These are phyloP conservation scores for Polychaeton citri DNA, from an alignment of 2,329 filamentous ascomycete genomes.

Conservation along the genomic window DNA sequence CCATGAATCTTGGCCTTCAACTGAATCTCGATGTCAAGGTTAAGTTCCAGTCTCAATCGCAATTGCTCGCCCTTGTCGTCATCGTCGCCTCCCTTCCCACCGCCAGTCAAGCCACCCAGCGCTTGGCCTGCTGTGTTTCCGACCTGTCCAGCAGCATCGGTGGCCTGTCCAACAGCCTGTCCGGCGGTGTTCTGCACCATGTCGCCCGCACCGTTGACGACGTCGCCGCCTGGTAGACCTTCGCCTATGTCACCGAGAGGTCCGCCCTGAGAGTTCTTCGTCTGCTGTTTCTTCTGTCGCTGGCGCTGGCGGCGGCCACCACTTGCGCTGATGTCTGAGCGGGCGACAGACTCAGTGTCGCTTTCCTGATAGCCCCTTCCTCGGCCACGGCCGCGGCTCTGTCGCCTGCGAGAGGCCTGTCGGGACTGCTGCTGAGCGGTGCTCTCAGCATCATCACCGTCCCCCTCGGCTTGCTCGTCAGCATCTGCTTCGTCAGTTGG, in stretches of 20 bases:
- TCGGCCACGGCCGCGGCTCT: constrained; percentile 37
- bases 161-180: constrained; percentile 30
- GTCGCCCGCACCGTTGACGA: constrained; percentile 39
- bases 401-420: constrained; percentile 33
- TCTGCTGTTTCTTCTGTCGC: constrained; percentile 34
- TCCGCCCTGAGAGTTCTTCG: constrained; percentile 30
- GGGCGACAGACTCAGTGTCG: constrained; percentile 41
- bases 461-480: constrained; percentile 22
- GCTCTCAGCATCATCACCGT: constrained; percentile 26
- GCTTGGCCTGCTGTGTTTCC: constrained; percentile 32
- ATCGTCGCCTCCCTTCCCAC: constrained; percentile 15
- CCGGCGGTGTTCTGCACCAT: constrained; percentile 44
- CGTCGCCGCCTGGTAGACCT: constrained; percentile 37
- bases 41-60: constrained; percentile 44
- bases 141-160: constrained; percentile 29
- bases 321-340: constrained; percentile 39
- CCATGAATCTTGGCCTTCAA: constrained; percentile 53
- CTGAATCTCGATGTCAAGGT: constrained; percentile 50
- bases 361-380: constrained; percentile 26
- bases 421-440: constrained; percentile 22
- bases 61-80: constrained; percentile 35
- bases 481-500: constrained; percentile 23
- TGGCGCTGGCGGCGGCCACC: constrained; percentile 45
- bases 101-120: constrained; percentile 35
- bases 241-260: constrained; percentile 45